phyloP scores from a whole-genome alignment of 2,329 filamentous ascomycete species.

The Nakataea oryzae region DNA sequence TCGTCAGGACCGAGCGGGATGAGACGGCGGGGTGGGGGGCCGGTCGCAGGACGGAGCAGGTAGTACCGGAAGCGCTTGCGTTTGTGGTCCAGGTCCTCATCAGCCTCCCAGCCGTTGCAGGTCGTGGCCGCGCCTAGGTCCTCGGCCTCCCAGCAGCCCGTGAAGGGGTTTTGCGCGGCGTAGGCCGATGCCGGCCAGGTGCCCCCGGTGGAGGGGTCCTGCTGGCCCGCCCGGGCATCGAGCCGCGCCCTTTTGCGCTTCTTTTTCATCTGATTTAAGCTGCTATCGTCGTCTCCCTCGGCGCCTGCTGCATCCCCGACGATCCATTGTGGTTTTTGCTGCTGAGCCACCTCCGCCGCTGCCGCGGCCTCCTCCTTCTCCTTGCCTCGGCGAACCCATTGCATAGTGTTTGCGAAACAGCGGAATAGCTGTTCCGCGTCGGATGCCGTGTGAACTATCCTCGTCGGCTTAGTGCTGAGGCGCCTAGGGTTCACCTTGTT shows the following conservation, averaged over 20 bases:
- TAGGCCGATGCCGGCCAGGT: constrained; percentile 12
- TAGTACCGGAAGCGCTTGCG: constrained; percentile 15
- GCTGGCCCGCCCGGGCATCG: not conserved
- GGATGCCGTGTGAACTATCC: constrained; percentile 25
- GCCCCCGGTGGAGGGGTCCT: constrained; percentile 7
- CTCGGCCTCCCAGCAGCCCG: constrained; percentile 13
- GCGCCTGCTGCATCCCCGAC: constrained; percentile 5
- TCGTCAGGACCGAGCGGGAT: constrained; percentile 39
- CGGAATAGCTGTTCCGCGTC: constrained; percentile 21
- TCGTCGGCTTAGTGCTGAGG: constrained; percentile 11
- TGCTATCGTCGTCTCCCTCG: constrained; percentile 1
- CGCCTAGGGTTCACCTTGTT: not conserved
- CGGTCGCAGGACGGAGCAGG: constrained; percentile 12
- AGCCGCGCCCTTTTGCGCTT: not conserved
- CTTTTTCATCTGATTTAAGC: constrained; percentile 1
- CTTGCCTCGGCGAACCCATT: constrained; percentile 13
- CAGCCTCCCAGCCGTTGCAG: constrained; percentile 3
- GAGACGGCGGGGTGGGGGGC: constrained; percentile 21
- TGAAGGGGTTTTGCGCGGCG: constrained; percentile 13
- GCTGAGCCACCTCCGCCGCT: constrained; percentile 2
- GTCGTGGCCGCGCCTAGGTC: constrained; percentile 5
- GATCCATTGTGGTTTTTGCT: constrained; percentile 1
- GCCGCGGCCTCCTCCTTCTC: constrained; percentile 6
- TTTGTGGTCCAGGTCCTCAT: constrained; percentile 11
- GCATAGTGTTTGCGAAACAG: constrained; percentile 14